Percentiles rank a stretch among this genome's conserved stretches.
These are phyloP conservation scores for Xylaria scruposa DNA, from an alignment of 495 filamentous ascomycete species.

Conservation along the genomic window DNA sequence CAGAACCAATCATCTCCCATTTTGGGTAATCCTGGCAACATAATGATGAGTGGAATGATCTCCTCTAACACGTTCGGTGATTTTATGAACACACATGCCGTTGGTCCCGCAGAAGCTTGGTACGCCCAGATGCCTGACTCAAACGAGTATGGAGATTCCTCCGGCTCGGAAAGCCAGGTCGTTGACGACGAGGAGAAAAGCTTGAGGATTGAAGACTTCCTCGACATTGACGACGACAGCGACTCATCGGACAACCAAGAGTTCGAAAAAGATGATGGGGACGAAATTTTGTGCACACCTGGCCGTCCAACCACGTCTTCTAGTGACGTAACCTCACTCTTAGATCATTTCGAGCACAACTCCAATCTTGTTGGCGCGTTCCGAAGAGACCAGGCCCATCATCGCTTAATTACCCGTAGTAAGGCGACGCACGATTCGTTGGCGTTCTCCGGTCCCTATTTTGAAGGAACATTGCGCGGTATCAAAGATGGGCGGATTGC, in stretches of 20 bases:
- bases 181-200: constrained; percentile 70
- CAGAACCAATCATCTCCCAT: constrained; percentile 64
- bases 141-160: constrained; percentile 38
- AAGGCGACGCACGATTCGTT: constrained; percentile 60
- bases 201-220: constrained; percentile 73
- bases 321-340: constrained; percentile 57
- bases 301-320: constrained; percentile 57
- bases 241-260: constrained; percentile 61
- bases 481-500: constrained; percentile 63
- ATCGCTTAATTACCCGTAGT: constrained; percentile 69
- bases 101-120: constrained; percentile 79
- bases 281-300: constrained; percentile 58
- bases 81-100: constrained; percentile 66
- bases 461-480: constrained; percentile 56
- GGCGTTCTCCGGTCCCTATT: constrained; percentile 59
- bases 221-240: constrained; percentile 66
- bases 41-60: constrained; percentile 77
- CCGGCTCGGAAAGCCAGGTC: constrained; percentile 59
- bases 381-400: constrained; percentile 76
- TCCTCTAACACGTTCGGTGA: constrained; percentile 60
- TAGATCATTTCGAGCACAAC: constrained; percentile 70
- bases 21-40: constrained; percentile 69
- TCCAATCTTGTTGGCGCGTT: constrained; percentile 77
- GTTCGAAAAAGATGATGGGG: constrained; percentile 49
- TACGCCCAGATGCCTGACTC: constrained; percentile 69